These are phyloP conservation scores for Nitzschia sp. DNA, from an alignment of 108 stramenopile genomes.

Conservation along the genomic window DNA sequence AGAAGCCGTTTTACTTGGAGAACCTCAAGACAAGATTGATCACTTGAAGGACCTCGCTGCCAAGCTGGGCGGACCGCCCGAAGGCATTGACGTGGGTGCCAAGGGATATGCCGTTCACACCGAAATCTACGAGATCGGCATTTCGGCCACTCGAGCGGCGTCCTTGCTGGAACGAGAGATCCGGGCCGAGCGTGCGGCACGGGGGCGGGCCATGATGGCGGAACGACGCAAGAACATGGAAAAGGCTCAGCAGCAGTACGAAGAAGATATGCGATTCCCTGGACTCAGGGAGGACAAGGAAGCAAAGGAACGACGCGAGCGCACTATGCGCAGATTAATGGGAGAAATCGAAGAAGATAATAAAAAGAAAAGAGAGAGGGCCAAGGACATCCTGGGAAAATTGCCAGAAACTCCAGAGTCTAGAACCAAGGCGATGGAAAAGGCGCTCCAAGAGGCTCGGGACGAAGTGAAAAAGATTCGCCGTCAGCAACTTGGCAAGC, in stretches of 20 bases:
- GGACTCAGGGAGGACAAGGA: slow-evolving; percentile 56
- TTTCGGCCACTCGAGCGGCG: slow-evolving; percentile 39
- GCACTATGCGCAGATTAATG: slow-evolving; percentile 54
- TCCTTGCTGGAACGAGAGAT: slow-evolving; percentile 50
- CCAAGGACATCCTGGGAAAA: slow-evolving; percentile 64
- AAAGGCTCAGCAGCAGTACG: slow-evolving; percentile 49
- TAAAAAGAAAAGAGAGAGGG: slow-evolving; percentile 49
- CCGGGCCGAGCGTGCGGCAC: slow-evolving; percentile 48
- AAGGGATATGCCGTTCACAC: slow-evolving; percentile 67
- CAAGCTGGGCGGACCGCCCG: slow-evolving; percentile 77
- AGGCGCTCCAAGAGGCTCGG: slow-evolving; percentile 60
- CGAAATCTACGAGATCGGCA: slow-evolving; percentile 73
- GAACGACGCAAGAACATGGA: slow-evolving; percentile 56
- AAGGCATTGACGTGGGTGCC: slow-evolving; percentile 47
- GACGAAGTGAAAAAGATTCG: slow-evolving; percentile 61
- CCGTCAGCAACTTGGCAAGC: slow-evolving; percentile 45
- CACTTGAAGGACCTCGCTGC: slow-evolving; percentile 50
- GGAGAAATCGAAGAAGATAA: slow-evolving; percentile 62
- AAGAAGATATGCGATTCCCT: slow-evolving; percentile 59
- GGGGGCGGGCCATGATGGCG: slow-evolving; percentile 60
- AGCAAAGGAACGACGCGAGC: slow-evolving; percentile 63
- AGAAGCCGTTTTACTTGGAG: slow-evolving; percentile 73
- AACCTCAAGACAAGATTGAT: slow-evolving; percentile 55
- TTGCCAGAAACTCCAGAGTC: slow-evolving; percentile 58
- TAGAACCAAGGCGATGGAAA: slow-evolving; percentile 52